Conservation (phyloP, 495 filamentous ascomycete genomes). For the Halenospora varia region DNA sequence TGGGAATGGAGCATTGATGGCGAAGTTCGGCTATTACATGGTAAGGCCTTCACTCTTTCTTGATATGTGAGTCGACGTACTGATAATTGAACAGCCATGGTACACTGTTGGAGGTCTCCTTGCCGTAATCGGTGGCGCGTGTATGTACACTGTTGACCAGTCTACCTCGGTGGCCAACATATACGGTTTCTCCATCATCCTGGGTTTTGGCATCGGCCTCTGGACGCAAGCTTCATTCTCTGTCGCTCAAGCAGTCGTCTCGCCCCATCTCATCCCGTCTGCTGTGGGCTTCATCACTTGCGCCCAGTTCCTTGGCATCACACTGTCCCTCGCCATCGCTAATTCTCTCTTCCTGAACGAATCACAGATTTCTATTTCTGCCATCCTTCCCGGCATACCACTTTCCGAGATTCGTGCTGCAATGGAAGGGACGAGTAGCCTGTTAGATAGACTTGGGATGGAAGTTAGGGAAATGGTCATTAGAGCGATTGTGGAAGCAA, state of each 20-base stretch:
- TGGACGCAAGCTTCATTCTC: slow-evolving; percentile 50
- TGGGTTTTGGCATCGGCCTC: slow-evolving; percentile 49
- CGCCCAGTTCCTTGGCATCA: slow-evolving; percentile 48
- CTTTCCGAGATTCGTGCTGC: slow-evolving; percentile 37
- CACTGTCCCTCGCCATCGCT: slow-evolving; percentile 52
- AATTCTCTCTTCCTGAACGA: slow-evolving; percentile 52
- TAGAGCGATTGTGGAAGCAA: slow-evolving; percentile 44
- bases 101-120: slow-evolving; percentile 47
- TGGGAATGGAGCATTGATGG: slow-evolving; percentile 47
- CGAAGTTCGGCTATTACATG: slow-evolving; percentile 50
- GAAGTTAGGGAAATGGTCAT: slow-evolving; percentile 35
- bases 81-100: slow-evolving; percentile 39
- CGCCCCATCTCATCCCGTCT: slow-evolving; percentile 32
- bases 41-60: too few relatives aligned
- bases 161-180: slow-evolving; percentile 33
- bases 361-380: slow-evolving; percentile 27
- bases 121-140: slow-evolving; percentile 42
- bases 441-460: slow-evolving; percentile 34
- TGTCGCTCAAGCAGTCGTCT: slow-evolving; percentile 46
- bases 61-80: too few relatives aligned
- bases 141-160: slow-evolving; percentile 45
- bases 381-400: slow-evolving; percentile 33
- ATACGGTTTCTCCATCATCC: slow-evolving; percentile 52
- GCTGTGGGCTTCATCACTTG: slow-evolving; percentile 50
- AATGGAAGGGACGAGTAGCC: slow-evolving; percentile 40